These are phyloP conservation scores for Terfezia boudieri DNA, from an alignment of 495 filamentous ascomycete species.

Conservation along the genomic window DNA sequence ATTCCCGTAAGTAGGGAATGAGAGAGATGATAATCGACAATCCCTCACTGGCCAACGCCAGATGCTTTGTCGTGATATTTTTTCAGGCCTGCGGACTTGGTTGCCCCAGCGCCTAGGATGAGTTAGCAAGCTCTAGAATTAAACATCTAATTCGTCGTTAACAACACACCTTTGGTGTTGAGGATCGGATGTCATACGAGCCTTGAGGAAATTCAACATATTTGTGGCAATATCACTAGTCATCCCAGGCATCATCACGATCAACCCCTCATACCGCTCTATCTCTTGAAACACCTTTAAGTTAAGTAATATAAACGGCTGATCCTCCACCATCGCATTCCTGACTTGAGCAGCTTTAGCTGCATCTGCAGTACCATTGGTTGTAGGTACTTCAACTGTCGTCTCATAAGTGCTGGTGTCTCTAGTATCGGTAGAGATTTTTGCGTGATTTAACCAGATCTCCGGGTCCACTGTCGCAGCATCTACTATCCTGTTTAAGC, in stretches of 20 bases:
- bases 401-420: neutral
- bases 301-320: conserved; percentile 67
- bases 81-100: conserved; percentile 69
- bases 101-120: conserved; percentile 86
- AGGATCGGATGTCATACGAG: neutral
- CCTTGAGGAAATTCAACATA: conserved; percentile 29
- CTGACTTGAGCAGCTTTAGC: conserved; percentile 39
- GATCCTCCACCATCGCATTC: conserved; percentile 58
- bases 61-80: conserved; percentile 93
- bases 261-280: conserved; percentile 58
- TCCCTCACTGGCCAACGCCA: conserved; percentile 78
- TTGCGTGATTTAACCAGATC: conserved; percentile 21
- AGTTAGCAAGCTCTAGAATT: conserved; percentile 85
- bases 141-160: conserved; percentile 50
- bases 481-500: conserved; percentile 46
- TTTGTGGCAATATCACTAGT: conserved; percentile 56
- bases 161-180: conserved; percentile 19
- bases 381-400: conserved; percentile 4
- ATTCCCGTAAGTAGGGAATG: conserved; percentile 79
- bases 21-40: conserved; percentile 69
- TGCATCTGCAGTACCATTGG: conserved; percentile 6
- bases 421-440: conserved; percentile 8
- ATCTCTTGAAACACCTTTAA: conserved; percentile 58
- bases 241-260: conserved; percentile 68
- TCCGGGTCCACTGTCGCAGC: conserved; percentile 70